Conservation (phyloP, 176 grass and related monocot genomes). For the Musa itinerans region DNA sequence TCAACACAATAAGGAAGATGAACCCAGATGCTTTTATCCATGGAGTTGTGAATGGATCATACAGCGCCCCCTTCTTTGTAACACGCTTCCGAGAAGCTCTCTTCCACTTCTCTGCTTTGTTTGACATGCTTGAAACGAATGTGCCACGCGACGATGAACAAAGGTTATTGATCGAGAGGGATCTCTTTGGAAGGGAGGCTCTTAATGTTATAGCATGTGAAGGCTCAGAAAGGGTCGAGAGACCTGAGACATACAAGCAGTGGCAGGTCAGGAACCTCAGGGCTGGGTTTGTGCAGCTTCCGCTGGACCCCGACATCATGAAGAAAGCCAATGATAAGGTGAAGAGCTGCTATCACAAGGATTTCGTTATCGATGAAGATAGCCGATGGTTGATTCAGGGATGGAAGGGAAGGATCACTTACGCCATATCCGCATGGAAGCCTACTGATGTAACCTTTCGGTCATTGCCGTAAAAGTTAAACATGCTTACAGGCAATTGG, state of each 20-base stretch:
- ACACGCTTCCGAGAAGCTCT: constrained; percentile 41
- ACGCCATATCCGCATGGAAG: constrained; percentile 12
- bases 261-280: constrained; percentile 16
- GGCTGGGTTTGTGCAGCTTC: constrained; percentile 6
- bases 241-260: constrained; percentile 17
- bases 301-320: background rate
- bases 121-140: constrained; percentile 50
- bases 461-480: background rate
- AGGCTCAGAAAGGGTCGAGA: constrained; percentile 11
- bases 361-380: constrained; percentile 15
- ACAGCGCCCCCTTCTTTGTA: constrained; percentile 38
- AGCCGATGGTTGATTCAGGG: constrained; percentile 14
- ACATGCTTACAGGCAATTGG: background rate
- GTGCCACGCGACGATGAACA: constrained; percentile 28
- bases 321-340: constrained; percentile 10
- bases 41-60: constrained; percentile 39
- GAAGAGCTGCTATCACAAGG: constrained; percentile 2
- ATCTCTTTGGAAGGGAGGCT: constrained; percentile 13
- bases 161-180: constrained; percentile 8
- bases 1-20: constrained; percentile 41
- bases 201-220: constrained; percentile 18
- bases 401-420: constrained; percentile 19
- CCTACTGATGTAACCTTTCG: background rate
- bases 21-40: constrained; percentile 47
- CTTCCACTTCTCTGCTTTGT: constrained; percentile 37